These are phyloP conservation scores for Leccinum obscurum DNA, from an alignment of 768 basidiomycete genomes.

Conservation along the genomic window DNA sequence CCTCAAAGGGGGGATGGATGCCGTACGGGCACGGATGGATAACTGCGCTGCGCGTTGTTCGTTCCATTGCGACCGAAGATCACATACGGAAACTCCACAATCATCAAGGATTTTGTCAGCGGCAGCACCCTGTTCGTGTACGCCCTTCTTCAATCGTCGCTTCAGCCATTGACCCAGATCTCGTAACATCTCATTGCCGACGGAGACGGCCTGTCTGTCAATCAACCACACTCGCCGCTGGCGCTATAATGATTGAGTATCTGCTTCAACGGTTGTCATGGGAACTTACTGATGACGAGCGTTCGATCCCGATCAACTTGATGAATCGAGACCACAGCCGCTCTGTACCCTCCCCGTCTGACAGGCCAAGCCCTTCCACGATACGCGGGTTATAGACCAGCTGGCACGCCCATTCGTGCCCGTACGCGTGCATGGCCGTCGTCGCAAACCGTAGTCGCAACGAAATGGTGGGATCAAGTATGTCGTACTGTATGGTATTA, in stretches of 20 bases:
- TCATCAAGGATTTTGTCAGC: background rate
- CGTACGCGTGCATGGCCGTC: background rate
- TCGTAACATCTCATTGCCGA: background rate
- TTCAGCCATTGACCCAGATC: background rate
- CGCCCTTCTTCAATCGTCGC: background rate
- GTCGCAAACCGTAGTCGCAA: background rate
- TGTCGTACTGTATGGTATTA: background rate
- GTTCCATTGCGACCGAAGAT: background rate
- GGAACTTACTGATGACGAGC: background rate
- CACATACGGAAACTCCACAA: background rate
- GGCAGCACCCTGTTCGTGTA: background rate
- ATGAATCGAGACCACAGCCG: background rate
- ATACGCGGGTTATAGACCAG: background rate
- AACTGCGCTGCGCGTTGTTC: background rate
- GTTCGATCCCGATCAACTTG: background rate
- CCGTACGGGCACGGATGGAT: background rate
- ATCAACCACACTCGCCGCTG: background rate
- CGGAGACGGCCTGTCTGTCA: background rate
- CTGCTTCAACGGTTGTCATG: background rate
- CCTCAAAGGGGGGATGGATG: background rate
- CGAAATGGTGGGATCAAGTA: background rate
- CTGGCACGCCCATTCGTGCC: background rate
- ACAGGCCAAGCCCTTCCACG: constrained; percentile 23
- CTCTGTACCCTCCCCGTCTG: constrained; percentile 1
- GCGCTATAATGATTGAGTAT: background rate